These are phyloP conservation scores for Penicillium sp. DNA, from an alignment of 2,329 filamentous ascomycete species.

Conservation along the genomic window DNA sequence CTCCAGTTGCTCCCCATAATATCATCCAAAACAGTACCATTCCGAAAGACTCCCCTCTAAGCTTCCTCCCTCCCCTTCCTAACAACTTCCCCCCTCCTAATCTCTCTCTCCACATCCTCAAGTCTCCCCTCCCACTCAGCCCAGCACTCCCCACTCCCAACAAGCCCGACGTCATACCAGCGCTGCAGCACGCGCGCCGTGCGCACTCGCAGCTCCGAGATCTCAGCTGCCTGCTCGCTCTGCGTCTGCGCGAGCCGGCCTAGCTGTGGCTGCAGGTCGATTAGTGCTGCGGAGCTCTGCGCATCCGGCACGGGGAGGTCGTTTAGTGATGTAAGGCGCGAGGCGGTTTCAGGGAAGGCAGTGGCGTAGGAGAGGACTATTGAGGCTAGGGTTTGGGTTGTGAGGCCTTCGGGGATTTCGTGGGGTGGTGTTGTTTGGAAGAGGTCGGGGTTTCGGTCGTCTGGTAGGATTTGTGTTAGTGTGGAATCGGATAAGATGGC, in stretches of 20 bases:
- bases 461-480: conserved; percentile 16
- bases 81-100: conserved; percentile 55
- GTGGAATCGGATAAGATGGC: not conserved
- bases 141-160: conserved; percentile 60
- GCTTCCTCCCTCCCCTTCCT: conserved; percentile 46
- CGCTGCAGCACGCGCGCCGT: conserved; percentile 48
- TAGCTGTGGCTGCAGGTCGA: conserved; percentile 38
- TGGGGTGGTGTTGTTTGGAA: conserved; percentile 31
- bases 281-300: conserved; percentile 34
- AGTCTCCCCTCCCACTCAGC: conserved; percentile 63
- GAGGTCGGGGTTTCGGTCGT: conserved; percentile 36
- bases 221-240: conserved; percentile 31
- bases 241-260: conserved; percentile 32
- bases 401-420: conserved; percentile 30
- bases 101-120: conserved; percentile 54
- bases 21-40: not conserved
- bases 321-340: conserved; percentile 41
- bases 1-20: not conserved
- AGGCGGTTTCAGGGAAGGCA: conserved; percentile 41
- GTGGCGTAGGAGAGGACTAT: conserved; percentile 40
- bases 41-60: conserved; percentile 10
- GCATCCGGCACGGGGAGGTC: conserved; percentile 41
- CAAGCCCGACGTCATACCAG: conserved; percentile 67
- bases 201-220: conserved; percentile 36
- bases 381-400: conserved; percentile 31